Percentiles rank a stretch among this genome's conserved stretches.
phyloP scores from a whole-genome alignment of 306 rosid genomes.

The Pyrus pyrifolia region DNA sequence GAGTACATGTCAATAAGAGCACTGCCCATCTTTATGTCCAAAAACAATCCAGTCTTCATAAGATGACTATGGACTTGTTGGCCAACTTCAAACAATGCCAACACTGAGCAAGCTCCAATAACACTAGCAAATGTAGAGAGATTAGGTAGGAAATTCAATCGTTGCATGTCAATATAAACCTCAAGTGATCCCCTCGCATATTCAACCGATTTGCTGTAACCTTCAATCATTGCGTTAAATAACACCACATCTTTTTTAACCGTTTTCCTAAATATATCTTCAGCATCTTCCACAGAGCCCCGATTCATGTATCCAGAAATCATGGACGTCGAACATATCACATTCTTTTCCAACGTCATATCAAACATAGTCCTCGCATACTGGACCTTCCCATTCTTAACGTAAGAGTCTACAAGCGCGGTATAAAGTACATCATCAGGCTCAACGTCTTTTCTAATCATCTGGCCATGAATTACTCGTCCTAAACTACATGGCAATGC shows the following conservation, averaged over 20 bases:
- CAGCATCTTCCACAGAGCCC: constrained; percentile 54
- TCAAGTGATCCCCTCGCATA: constrained; percentile 58
- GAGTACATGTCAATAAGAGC: constrained; percentile 83
- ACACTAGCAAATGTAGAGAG: constrained; percentile 81
- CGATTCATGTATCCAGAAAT: constrained; percentile 86
- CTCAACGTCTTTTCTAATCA: constrained; percentile 47
- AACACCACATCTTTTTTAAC: constrained; percentile 65
- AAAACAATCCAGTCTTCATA: constrained; percentile 49
- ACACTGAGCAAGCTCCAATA: constrained; percentile 74
- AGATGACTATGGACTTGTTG: constrained; percentile 75
- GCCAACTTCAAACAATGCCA: constrained; percentile 61
- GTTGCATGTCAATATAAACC: constrained; percentile 69
- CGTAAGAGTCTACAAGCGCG: constrained; percentile 62
- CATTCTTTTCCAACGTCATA: constrained; percentile 51
- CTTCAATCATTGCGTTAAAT: constrained; percentile 93
- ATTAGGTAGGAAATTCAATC: constrained; percentile 57
- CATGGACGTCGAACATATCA: constrained; percentile 74
- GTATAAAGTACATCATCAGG: constrained; percentile 78
- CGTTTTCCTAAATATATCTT: constrained; percentile 51
- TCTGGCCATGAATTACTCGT: constrained; percentile 61
- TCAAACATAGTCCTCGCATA: constrained; percentile 71
- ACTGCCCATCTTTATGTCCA: constrained; percentile 61
- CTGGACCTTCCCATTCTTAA: constrained; percentile 50
- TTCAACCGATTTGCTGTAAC: constrained; percentile 64
- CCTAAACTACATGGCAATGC: constrained; percentile 36